Evolutionary conservation across 805 yeast genomes (phyloP), one percentile per base, ranked within the genome.

Genomic region (Kluyveromyces dobzhanskii): DNA sequence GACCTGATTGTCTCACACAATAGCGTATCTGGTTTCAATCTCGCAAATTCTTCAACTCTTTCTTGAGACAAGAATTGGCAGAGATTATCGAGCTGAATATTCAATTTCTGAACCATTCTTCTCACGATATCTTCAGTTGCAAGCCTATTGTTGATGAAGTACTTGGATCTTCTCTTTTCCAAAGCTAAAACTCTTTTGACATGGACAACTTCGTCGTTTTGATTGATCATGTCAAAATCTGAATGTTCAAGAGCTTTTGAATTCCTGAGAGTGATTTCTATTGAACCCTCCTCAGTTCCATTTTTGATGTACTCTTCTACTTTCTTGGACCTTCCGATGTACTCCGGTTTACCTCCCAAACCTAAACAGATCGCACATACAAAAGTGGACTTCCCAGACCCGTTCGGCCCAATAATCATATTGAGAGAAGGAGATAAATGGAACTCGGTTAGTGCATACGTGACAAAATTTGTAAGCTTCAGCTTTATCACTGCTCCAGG

Each of bases 1-100:
- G 96, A 86, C 43, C 90, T 65, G 52, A 87, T 85, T 1, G 95
- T 85, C 50, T 85, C 94, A 18, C 67, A 51, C 10, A 92, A 66
- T 7, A 90, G 63, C 43, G 77, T 76, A 45, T 83, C 87, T 1
- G 94, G 84, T 21, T 83, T 72, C 47, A 85, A 64, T 3, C 80
- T 74, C 0, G 97, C 94, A 66, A 92, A 92, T 47, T 85, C 86
- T 2, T 94, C 90, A 5, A 92, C 97, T 43, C 94, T 70, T 51
- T 90, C 97, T 56, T 92, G 99, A 0, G 98, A 95, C 40, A 92
- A 65, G 53, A 92, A 92, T 56, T 90, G 97, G 54, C 97, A 88
- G 36, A 90, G 67, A 56, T 90, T 92, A 55, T 86, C 94, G 41
- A 92, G 67, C 54, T 92, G 97, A 43, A 92, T 82, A 53, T 83